phyloP scores from a whole-genome alignment of 2,329 filamentous ascomycete genomes.

The Sordariomycetes sp. region DNA sequence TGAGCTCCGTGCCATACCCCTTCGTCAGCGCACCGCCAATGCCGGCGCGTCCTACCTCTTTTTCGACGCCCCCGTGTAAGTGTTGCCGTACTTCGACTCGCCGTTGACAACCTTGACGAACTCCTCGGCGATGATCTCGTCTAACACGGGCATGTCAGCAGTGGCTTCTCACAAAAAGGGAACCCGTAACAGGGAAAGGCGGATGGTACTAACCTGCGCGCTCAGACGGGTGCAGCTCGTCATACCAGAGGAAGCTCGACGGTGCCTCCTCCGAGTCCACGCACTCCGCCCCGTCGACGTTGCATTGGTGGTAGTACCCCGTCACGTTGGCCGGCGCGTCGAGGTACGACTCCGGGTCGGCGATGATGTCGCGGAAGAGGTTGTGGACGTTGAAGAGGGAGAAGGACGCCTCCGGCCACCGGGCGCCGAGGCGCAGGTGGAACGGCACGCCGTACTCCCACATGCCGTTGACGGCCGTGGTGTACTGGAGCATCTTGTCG shows the following conservation, averaged over 20 bases:
- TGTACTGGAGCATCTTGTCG: conserved; percentile 34
- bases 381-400: conserved; percentile 58
- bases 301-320: conserved; percentile 46
- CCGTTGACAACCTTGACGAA: conserved; percentile 29
- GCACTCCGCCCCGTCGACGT: conserved; percentile 20
- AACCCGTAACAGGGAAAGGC: background rate
- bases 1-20: too few relatives aligned
- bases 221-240: conserved; percentile 62
- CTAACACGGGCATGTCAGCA: conserved; percentile 9
- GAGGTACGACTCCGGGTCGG: conserved; percentile 49
- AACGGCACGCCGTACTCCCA: conserved; percentile 39
- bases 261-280: conserved; percentile 24
- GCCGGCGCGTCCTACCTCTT: background rate
- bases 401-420: conserved; percentile 49
- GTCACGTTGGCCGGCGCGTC: conserved; percentile 52
- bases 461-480: conserved; percentile 35
- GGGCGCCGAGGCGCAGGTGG: conserved; percentile 23
- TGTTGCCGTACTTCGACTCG: conserved; percentile 27
- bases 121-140: conserved; percentile 25
- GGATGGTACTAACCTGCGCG: conserved; percentile 34
- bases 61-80: conserved; percentile 9
- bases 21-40: too few relatives aligned
- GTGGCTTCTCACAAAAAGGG: background rate
- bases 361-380: conserved; percentile 54
- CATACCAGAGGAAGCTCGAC: conserved; percentile 60